phyloP scores from a whole-genome alignment of 1,139 yeast species.

The Trichomonascaceae sp. region DNA sequence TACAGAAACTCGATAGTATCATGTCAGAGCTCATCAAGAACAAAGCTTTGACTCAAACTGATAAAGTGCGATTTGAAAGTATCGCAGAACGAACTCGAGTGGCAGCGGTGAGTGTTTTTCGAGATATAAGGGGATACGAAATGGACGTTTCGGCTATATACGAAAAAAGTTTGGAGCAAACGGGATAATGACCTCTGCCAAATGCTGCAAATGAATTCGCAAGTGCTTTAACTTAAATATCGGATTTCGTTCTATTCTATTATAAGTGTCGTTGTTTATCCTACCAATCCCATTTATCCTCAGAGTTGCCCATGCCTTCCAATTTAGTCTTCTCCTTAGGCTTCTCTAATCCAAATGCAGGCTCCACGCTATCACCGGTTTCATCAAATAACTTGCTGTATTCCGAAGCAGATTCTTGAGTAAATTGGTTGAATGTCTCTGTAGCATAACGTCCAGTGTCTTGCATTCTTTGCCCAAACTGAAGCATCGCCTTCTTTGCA shows the following conservation, averaged over 20 bases:
- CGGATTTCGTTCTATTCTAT: neutral
- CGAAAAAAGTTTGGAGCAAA: constrained; percentile 8
- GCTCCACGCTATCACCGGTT: constrained; percentile 38
- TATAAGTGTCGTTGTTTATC: constrained; percentile 13
- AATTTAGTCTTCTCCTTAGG: constrained; percentile 57
- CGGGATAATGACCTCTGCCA: too few relatives aligned
- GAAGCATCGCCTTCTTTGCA: constrained; percentile 87
- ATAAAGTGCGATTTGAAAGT: constrained; percentile 24
- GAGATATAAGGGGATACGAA: constrained; percentile 8
- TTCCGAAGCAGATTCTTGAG: constrained; percentile 35
- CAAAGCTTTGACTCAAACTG: constrained; percentile 21
- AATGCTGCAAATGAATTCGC: too few relatives aligned
- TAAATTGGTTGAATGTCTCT: constrained; percentile 58
- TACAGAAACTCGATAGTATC: constrained; percentile 23
- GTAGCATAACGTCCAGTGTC: constrained; percentile 67
- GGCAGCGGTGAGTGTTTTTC: constrained; percentile 12
- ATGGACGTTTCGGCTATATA: constrained; percentile 8
- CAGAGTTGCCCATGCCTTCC: constrained; percentile 45
- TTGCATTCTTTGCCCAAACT: constrained; percentile 90
- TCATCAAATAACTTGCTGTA: constrained; percentile 50
- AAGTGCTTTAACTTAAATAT: too few relatives aligned
- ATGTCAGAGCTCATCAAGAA: constrained; percentile 18
- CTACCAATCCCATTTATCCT: constrained; percentile 36
- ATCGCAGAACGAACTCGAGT: constrained; percentile 28
- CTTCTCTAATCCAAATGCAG: constrained; percentile 64